These are phyloP conservation scores for Serendipita sp. DNA, from an alignment of 768 basidiomycete genomes.

Conservation along the genomic window DNA sequence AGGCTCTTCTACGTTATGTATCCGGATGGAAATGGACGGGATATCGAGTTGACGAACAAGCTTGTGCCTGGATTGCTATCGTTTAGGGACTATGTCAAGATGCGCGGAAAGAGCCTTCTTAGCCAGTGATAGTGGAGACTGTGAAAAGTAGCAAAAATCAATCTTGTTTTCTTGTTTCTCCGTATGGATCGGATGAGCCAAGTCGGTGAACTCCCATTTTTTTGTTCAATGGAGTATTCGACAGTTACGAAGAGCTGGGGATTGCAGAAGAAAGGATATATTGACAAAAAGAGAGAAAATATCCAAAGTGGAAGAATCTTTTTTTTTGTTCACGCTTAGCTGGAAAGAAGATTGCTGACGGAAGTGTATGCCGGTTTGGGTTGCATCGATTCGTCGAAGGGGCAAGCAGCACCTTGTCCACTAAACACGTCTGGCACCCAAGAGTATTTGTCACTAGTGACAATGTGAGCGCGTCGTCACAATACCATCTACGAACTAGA, in stretches of 20 bases:
- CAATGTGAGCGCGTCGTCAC: conserved; percentile 13
- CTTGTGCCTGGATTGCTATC: background rate
- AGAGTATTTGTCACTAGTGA: conserved; percentile 12
- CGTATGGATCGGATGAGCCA: too few species aligned
- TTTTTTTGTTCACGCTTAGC: conserved; percentile 7
- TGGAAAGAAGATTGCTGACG: background rate
- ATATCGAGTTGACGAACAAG: background rate
- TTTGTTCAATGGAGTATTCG: too few species aligned
- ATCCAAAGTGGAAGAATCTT: too few species aligned
- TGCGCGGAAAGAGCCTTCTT: too few species aligned
- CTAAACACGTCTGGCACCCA: background rate
- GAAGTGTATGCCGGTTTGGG: background rate
- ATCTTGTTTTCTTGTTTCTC: too few species aligned
- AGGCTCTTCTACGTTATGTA: background rate
- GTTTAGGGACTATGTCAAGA: too few species aligned
- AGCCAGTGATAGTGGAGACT: too few species aligned
- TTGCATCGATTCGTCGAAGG: background rate
- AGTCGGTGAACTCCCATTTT: too few species aligned
- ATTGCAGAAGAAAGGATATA: too few species aligned
- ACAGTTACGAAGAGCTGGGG: too few species aligned
- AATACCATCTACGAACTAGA: background rate
- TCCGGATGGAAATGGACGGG: background rate
- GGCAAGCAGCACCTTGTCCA: background rate
- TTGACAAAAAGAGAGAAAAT: too few species aligned
- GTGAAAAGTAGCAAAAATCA: too few species aligned